Evolutionary conservation across 2,329 filamentous ascomycete genomes (phyloP).

Genomic region (Penicillium sp.): DNA sequence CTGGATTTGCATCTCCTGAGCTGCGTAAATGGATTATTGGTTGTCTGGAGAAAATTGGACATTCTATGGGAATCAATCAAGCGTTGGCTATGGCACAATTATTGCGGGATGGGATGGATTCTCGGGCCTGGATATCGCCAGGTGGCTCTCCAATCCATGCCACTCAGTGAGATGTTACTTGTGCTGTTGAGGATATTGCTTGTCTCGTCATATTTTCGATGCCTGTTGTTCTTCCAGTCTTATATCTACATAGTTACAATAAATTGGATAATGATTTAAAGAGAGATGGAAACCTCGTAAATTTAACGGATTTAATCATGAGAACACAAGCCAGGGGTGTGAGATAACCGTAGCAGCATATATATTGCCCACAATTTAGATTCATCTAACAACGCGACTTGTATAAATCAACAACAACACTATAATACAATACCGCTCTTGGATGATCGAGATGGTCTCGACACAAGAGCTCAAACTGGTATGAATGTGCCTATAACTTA

Average conservation of each 20-base stretch:
- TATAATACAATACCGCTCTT: neutral
- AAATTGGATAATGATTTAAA: neutral
- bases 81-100: conserved; percentile 14
- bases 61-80: conserved; percentile 14
- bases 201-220: neutral
- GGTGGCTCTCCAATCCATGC: neutral
- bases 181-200: neutral
- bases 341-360: neutral
- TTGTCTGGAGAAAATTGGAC: conserved; percentile 14
- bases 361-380: neutral
- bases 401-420: neutral
- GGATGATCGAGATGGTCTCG: neutral
- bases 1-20: neutral
- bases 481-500: neutral
- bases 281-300: neutral
- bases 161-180: neutral
- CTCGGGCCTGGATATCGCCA: conserved; percentile 2
- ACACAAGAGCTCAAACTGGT: neutral
- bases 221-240: neutral
- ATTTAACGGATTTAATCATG: neutral
- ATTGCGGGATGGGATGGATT: conserved; percentile 3
- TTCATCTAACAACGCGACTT: neutral
- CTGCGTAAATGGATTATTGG: conserved; percentile 7
- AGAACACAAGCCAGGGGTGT: neutral
- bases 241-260: neutral